Percentiles rank a stretch among this genome's conserved stretches.
These are phyloP conservation scores for Dalbergia cultrata DNA, from an alignment of 306 rosid species.

Conservation along the genomic window DNA sequence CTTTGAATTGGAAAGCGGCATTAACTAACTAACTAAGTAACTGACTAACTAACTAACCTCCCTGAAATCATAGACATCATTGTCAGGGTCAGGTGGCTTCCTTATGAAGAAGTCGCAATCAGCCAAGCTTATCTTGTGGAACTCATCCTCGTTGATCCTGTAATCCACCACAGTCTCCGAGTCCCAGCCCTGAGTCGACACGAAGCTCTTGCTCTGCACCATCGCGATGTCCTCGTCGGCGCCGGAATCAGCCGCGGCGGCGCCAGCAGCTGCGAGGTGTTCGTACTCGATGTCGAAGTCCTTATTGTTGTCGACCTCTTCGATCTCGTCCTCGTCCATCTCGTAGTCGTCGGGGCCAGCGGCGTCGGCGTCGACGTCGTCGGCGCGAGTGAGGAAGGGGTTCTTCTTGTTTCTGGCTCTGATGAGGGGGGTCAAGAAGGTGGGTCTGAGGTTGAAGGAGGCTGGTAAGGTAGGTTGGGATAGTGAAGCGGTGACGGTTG, in stretches of 20 bases:
- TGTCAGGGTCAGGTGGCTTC: slow-evolving; percentile 90
- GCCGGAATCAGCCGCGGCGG: slow-evolving; percentile 36
- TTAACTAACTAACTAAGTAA: background rate
- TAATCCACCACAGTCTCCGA: slow-evolving; percentile 85
- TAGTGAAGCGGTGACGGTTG: slow-evolving; percentile 32
- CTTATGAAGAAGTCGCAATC: slow-evolving; percentile 90
- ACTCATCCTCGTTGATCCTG: slow-evolving; percentile 87
- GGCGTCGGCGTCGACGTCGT: slow-evolving; percentile 73
- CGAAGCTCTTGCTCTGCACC: slow-evolving; percentile 74
- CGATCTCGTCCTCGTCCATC: slow-evolving; percentile 87
- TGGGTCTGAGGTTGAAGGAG: slow-evolving; percentile 47
- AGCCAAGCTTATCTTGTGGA: slow-evolving; percentile 80
- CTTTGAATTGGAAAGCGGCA: too few species aligned
- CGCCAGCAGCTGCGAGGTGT: slow-evolving; percentile 40
- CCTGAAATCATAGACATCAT: slow-evolving; percentile 88
- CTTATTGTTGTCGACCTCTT: slow-evolving; percentile 87
- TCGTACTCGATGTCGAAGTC: slow-evolving; percentile 97
- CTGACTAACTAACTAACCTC: slow-evolving; percentile 61
- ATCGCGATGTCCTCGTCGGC: slow-evolving; percentile 65
- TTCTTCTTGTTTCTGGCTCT: slow-evolving; percentile 31
- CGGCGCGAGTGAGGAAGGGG: slow-evolving; percentile 69
- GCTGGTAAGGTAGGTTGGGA: slow-evolving; percentile 39
- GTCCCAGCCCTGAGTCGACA: slow-evolving; percentile 84
- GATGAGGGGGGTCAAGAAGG: slow-evolving; percentile 32
- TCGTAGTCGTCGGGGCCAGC: slow-evolving; percentile 79